Percentiles rank a stretch among this genome's conserved stretches.
Evolutionary conservation across 2,329 filamentous ascomycete species (phyloP).

Genomic region (Pyricularia grisea): DNA sequence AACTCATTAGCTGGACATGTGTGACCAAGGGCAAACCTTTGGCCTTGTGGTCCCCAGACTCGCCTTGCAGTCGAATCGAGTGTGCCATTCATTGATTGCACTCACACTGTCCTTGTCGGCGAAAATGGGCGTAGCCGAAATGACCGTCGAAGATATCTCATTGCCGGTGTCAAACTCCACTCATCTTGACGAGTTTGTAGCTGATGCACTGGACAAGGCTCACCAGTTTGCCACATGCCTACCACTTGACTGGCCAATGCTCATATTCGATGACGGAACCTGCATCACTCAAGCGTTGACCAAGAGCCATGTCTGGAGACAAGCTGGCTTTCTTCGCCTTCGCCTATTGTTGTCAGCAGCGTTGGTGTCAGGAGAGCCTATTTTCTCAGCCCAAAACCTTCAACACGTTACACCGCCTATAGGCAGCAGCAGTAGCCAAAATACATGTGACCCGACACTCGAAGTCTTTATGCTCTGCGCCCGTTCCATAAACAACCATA

Average conservation of each 20-base stretch:
- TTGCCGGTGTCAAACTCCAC: neutral
- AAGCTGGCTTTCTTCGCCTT: neutral
- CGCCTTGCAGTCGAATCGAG: constrained; percentile 14
- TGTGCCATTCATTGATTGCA: constrained; percentile 6
- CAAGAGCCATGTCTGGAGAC: neutral
- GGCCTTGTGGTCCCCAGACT: constrained; percentile 25
- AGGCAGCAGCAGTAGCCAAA: neutral
- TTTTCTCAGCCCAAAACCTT: neutral
- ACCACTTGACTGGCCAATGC: neutral
- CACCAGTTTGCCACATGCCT: neutral
- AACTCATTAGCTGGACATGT: constrained; percentile 28
- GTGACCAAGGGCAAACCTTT: constrained; percentile 28
- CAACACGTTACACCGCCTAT: neutral
- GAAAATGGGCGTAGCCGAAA: neutral
- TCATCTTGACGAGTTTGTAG: neutral
- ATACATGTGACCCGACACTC: neutral
- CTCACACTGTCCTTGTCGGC: neutral
- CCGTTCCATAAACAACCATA: neutral
- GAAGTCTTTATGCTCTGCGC: neutral
- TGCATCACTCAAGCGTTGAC: neutral
- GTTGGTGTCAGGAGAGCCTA: neutral
- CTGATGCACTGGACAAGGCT: neutral
- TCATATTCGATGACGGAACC: neutral
- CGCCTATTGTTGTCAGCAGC: neutral
- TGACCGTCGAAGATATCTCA: neutral